Evolutionary conservation across 2,329 filamentous ascomycete genomes (phyloP), one percentile per base, ranked within the genome.

Genomic region (Aspergillus fructus): DNA sequence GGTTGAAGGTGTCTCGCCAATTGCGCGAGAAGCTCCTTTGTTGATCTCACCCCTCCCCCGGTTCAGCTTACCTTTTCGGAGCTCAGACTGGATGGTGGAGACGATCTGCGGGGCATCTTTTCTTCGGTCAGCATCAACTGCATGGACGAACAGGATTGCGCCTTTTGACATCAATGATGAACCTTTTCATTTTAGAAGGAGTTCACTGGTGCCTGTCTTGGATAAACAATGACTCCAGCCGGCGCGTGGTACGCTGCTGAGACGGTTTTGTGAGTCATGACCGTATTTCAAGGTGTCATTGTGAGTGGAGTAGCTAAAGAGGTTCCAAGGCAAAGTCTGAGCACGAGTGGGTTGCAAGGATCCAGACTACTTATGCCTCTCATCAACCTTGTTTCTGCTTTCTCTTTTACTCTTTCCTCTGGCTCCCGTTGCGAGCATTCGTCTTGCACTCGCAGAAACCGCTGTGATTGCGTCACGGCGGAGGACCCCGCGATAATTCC

Each of bases 41-140:
- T 27, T 40, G 48, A 40, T 24, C 34, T 50, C 21, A 27, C 23
- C 24, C 34, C 49, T 34, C 43, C 23, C 34, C 53, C 53, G 53
- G 47, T 40, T 50, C 37, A 33, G 53, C 37, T 47, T 55, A 45
- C 54, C 41, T 42, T 47, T 51, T 47, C n/a, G 19, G 53, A 30
- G 13, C 47, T 13, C n/a, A 9, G 27, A 30, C 27, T 45, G 34
- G 15, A 43, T 17, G 34, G 49, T 53, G 55, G 55, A 46, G 34
- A 19, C 43, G 27, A 57, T 53, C 43, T 57, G 55, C 49, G 55
- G 55, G 55, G 55, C 55, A 13, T 49, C 27, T 17, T 34, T 33
- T 17, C 8, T 15, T 21, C 13, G 15, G 43, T 42, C 49, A 48
- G 41, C 42, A 37, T 37, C n/a, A 19, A 50, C n/a, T 9, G 19